Percentiles rank a stretch among this genome's conserved stretches.
These are phyloP conservation scores for Spirogloea muscicola DNA, from an alignment of 139 green algal species.

Conservation along the genomic window DNA sequence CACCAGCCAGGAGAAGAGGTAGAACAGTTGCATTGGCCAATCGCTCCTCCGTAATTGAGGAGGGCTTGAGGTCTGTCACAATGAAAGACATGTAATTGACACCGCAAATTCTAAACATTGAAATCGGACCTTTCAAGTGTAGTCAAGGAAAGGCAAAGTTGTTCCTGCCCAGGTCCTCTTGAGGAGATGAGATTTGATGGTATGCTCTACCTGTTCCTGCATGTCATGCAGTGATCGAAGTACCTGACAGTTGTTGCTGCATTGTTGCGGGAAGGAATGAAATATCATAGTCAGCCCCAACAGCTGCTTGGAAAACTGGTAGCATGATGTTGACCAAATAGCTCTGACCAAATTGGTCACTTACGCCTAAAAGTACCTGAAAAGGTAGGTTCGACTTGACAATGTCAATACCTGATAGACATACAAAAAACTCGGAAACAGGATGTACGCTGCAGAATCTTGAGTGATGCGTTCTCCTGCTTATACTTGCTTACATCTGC, in stretches of 20 bases:
- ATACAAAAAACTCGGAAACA: too few species aligned
- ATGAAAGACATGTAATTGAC: too few species aligned
- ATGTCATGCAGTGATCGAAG: too few species aligned
- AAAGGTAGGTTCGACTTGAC: background rate
- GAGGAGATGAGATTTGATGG: too few species aligned
- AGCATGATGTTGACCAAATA: slow-evolving; percentile 29
- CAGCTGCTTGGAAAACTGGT: slow-evolving; percentile 26
- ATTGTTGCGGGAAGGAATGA: too few species aligned
- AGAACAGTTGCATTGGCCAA: slow-evolving; percentile 37
- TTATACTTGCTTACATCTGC: slow-evolving; percentile 1
- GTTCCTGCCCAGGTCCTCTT: too few species aligned
- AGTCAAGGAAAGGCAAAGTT: too few species aligned
- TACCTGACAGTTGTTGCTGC: too few species aligned
- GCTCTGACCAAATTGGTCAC: slow-evolving; percentile 20
- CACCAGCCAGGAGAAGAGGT: slow-evolving; percentile 40
- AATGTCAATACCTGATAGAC: background rate
- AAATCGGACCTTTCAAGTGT: too few species aligned
- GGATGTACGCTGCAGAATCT: background rate
- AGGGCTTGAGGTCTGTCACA: slow-evolving; percentile 29
- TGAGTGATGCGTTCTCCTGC: background rate
- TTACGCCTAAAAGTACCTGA: slow-evolving; percentile 31
- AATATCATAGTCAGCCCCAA: too few species aligned
- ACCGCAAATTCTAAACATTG: too few species aligned
- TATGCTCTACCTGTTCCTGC: too few species aligned
- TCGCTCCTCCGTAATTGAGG: background rate